Evolutionary conservation across 331 rosid genomes (phyloP), one percentile per base, ranked within the genome.

Genomic region (Pyracantha coccinea): DNA sequence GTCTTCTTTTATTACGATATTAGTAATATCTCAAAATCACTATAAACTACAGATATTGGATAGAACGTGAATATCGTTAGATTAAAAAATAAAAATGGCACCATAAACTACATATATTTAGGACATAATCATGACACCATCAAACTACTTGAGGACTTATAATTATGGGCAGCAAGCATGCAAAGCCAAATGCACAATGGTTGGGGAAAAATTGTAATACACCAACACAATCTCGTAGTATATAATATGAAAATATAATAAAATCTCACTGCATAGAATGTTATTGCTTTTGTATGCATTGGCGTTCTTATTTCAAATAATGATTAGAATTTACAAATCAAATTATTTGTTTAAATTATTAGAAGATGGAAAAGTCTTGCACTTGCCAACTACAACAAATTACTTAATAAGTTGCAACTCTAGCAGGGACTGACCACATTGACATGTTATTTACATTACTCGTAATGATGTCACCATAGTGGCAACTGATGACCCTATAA

Each of bases 401-500:
- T 25, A 23, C 19, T 25, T 21, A 60, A 25, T 7, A 60, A 60
- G 66, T 27, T 60, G 11, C 7, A 24, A 60, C 66, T 60, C 66
- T 60, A 27, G 33, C 66, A 14, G n/a, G 19, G 10, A 24, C 33
- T 14, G 16, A 54, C 60, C 32, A 55, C 7, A 55, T 20, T 25
- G 21, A 16, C 53, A 71, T 32, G 19, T 33, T 52, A 31, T 29
- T 20, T 71, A 8, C 16, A 55, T 29, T 27, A 47, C 41, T 17
- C 0, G 3, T 9, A 69, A 28, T 9, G 23, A 61, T 21, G 68
- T 20, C 24, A 55, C 35, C 41, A 23, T 45, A 65, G 41, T 5
- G 21, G 54, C 17, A 68, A 67, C 47, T 20, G 23, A 67, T 73
- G 6, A 76, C 60, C 74, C 66, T 27, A 79, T 66, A 70, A 6